Evolutionary conservation across 495 filamentous ascomycete species (phyloP).

Genomic region (Neurospora sp.): DNA sequence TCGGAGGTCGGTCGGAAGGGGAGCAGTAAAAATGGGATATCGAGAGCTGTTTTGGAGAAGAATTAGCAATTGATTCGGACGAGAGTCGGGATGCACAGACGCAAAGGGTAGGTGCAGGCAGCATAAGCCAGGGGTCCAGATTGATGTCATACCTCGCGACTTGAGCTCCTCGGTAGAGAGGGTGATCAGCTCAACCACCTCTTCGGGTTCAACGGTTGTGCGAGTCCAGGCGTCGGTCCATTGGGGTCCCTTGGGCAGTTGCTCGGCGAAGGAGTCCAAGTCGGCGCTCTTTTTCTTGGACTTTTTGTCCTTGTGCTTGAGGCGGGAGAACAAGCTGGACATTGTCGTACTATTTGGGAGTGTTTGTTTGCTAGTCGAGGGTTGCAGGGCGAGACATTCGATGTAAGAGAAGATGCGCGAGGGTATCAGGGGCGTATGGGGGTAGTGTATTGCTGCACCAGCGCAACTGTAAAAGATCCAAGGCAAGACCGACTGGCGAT

Average conservation of each 20-base stretch:
- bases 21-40: slow-evolving; percentile 87
- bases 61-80: slow-evolving; percentile 25
- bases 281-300: slow-evolving; percentile 47
- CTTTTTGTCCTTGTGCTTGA: slow-evolving; percentile 60
- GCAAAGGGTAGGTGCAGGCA: slow-evolving; percentile 11
- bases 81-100: not conserved
- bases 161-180: slow-evolving; percentile 88
- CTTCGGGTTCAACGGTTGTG: slow-evolving; percentile 76
- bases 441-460: not conserved
- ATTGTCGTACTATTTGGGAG: slow-evolving; percentile 24
- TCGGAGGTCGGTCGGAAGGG: slow-evolving; percentile 91
- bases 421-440: slow-evolving; percentile 1
- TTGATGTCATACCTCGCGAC: slow-evolving; percentile 61
- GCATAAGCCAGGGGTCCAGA: slow-evolving; percentile 7
- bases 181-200: slow-evolving; percentile 76
- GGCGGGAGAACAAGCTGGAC: slow-evolving; percentile 62
- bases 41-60: slow-evolving; percentile 49
- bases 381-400: slow-evolving; percentile 11
- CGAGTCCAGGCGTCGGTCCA: slow-evolving; percentile 89
- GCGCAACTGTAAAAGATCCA: not conserved
- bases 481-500: not conserved
- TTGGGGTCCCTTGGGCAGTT: slow-evolving; percentile 53
- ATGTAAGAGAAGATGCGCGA: not conserved
- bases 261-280: slow-evolving; percentile 32
- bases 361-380: slow-evolving; percentile 5